These are phyloP conservation scores for Angomonas ambiguus DNA, from an alignment of 208 protist genomes.

Conservation along the genomic window DNA sequence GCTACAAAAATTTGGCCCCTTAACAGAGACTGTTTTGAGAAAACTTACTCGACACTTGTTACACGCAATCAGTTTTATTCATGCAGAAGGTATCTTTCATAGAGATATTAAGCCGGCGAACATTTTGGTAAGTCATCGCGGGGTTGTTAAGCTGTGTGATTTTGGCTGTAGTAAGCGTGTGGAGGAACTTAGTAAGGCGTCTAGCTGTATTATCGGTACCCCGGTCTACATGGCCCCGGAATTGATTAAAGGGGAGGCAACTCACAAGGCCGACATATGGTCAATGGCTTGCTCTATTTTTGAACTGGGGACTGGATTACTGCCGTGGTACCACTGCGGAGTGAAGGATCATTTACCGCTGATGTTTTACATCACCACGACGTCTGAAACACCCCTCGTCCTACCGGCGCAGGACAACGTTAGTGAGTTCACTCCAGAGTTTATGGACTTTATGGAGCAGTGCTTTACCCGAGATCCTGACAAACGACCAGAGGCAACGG, in stretches of 20 bases:
- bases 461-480: conserved; percentile 79
- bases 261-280: conserved; percentile 88
- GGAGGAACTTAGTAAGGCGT: conserved; percentile 72
- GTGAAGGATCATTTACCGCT: conserved; percentile 74
- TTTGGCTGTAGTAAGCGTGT: conserved; percentile 91
- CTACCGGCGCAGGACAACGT: conserved; percentile 38
- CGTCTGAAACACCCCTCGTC: conserved; percentile 72
- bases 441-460: conserved; percentile 80
- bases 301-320: conserved; percentile 73
- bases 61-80: conserved; percentile 82
- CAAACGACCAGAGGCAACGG: conserved; percentile 54
- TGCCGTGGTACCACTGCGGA: conserved; percentile 83
- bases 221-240: conserved; percentile 90
- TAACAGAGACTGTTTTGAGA: conserved; percentile 75
- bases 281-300: conserved; percentile 86
- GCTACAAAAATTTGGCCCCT: conserved; percentile 72
- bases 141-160: conserved; percentile 88
- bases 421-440: conserved; percentile 65
- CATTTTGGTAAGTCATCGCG: conserved; percentile 80
- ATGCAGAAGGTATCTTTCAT: conserved; percentile 87
- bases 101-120: conserved; percentile 92
- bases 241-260: conserved; percentile 77
- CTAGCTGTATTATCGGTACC: conserved; percentile 85
- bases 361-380: conserved; percentile 89
- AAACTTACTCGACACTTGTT: conserved; percentile 67